These are phyloP conservation scores for Cytospora leucostoma DNA, from an alignment of 2,329 filamentous ascomycete species.

Conservation along the genomic window DNA sequence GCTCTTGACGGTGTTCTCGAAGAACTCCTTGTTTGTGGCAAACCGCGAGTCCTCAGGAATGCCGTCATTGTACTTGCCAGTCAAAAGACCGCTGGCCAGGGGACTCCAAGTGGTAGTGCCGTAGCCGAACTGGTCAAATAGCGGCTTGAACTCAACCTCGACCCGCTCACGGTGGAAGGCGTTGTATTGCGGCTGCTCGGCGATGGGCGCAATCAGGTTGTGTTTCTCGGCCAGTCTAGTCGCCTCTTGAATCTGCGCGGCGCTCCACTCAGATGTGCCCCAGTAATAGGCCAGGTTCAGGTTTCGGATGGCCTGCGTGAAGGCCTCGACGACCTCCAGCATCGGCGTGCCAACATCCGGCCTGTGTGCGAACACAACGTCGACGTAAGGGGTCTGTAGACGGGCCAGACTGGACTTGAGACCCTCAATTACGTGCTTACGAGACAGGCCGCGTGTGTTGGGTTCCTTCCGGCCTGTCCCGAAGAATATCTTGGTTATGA, in stretches of 20 bases:
- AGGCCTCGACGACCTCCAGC: conserved; percentile 62
- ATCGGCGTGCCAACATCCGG: conserved; percentile 60
- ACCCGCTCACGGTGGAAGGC: conserved; percentile 62
- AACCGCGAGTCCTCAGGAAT: conserved; percentile 63
- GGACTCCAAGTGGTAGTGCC: conserved; percentile 58
- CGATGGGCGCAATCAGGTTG: conserved; percentile 56
- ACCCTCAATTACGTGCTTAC: conserved; percentile 58
- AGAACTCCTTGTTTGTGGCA: conserved; percentile 56
- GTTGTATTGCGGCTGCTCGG: conserved; percentile 59
- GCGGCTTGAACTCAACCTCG: conserved; percentile 60
- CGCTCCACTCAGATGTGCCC: conserved; percentile 61
- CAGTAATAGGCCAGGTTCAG: conserved; percentile 65
- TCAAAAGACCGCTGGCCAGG: conserved; percentile 58
- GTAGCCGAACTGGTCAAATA: conserved; percentile 58
- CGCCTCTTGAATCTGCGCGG: conserved; percentile 60
- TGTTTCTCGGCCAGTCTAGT: conserved; percentile 55
- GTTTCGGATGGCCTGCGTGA: conserved; percentile 50
- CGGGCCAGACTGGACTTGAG: conserved; percentile 59
- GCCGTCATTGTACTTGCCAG: conserved; percentile 66
- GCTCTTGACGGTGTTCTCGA: conserved; percentile 51
- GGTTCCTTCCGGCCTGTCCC: conserved; percentile 60
- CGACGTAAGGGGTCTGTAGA: conserved; percentile 66
- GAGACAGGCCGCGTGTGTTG: conserved; percentile 52
- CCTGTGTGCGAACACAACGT: conserved; percentile 64
- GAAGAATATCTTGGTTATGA: conserved; percentile 52